Conservation (phyloP, 192 early-diverging fungal species). For the Powellomyces hirtus region DNA sequence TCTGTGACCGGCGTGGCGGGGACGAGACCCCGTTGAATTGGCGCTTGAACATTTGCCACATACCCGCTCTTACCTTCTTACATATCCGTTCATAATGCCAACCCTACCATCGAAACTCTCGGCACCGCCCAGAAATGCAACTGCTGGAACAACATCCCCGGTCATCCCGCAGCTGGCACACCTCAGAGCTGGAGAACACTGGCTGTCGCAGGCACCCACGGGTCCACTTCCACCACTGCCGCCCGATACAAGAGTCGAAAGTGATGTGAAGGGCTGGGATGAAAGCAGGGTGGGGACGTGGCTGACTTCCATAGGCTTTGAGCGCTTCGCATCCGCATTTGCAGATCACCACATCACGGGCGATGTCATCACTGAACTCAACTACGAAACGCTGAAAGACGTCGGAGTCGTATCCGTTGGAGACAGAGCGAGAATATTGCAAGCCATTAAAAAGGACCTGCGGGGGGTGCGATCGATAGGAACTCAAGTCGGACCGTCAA, state of each 20-base stretch:
- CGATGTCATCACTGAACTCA: conserved; percentile 77
- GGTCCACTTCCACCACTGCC: not conserved
- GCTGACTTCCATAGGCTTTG: conserved; percentile 34
- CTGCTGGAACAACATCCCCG: too few species aligned
- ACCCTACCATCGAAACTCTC: too few species aligned
- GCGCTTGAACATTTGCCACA: too few species aligned
- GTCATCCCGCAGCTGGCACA: conserved; percentile 2
- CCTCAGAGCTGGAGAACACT: not conserved
- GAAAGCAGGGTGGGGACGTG: conserved; percentile 27
- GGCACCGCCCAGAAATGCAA: too few species aligned
- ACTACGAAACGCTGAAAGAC: conserved; percentile 77
- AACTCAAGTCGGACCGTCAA: not conserved
- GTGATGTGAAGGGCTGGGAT: conserved; percentile 25
- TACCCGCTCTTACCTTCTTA: too few species aligned
- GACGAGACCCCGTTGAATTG: too few species aligned
- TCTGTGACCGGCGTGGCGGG: too few species aligned
- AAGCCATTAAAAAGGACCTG: conserved; percentile 61
- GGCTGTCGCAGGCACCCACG: not conserved
- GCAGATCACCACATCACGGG: conserved; percentile 79
- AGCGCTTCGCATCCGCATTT: conserved; percentile 28
- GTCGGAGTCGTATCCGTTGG: conserved; percentile 79
- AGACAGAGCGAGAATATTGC: conserved; percentile 76
- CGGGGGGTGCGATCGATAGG: not conserved
- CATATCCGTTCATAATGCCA: too few species aligned
- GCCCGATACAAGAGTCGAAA: too few species aligned